Conservation (phyloP, 768 basidiomycete species). For the Pleurotus salmoneostramineus region DNA sequence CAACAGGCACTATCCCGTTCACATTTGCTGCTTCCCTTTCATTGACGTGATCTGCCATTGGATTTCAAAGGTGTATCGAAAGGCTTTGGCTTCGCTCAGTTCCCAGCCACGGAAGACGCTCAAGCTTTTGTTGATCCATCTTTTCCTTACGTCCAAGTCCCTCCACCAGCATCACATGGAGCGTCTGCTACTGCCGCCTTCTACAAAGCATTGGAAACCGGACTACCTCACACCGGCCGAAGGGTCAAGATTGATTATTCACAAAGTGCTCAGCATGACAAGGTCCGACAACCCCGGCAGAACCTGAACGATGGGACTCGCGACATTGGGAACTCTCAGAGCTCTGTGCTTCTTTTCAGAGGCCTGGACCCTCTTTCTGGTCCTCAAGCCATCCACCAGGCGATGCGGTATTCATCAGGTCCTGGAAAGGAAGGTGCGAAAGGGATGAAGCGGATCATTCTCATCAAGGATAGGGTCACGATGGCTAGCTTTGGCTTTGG, state of each 20-base stretch:
- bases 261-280: slow-evolving; percentile 71
- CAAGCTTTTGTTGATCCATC: slow-evolving; percentile 87
- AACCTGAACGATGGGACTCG: slow-evolving; percentile 90
- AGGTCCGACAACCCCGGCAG: slow-evolving; percentile 52
- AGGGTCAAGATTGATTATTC: slow-evolving; percentile 96
- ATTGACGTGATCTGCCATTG: slow-evolving; percentile 67
- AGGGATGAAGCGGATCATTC: slow-evolving; percentile 83
- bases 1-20: slow-evolving; percentile 89
- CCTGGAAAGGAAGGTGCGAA: slow-evolving; percentile 71
- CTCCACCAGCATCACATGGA: slow-evolving; percentile 87
- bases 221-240: slow-evolving; percentile 70
- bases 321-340: slow-evolving; percentile 87
- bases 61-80: slow-evolving; percentile 87
- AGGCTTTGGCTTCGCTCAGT: slow-evolving; percentile 97
- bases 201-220: slow-evolving; percentile 72
- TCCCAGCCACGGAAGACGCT: slow-evolving; percentile 81
- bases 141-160: slow-evolving; percentile 89
- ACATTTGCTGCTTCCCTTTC: slow-evolving; percentile 62
- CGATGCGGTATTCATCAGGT: slow-evolving; percentile 82
- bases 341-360: slow-evolving; percentile 82
- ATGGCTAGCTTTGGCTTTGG: slow-evolving; percentile 90
- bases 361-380: slow-evolving; percentile 87
- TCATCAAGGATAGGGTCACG: slow-evolving; percentile 86
- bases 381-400: slow-evolving; percentile 82
- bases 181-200: slow-evolving; percentile 70